Evolutionary conservation across 768 basidiomycete species (phyloP), one percentile per base, ranked within the genome.

Genomic region (Dioszegia crocea): DNA sequence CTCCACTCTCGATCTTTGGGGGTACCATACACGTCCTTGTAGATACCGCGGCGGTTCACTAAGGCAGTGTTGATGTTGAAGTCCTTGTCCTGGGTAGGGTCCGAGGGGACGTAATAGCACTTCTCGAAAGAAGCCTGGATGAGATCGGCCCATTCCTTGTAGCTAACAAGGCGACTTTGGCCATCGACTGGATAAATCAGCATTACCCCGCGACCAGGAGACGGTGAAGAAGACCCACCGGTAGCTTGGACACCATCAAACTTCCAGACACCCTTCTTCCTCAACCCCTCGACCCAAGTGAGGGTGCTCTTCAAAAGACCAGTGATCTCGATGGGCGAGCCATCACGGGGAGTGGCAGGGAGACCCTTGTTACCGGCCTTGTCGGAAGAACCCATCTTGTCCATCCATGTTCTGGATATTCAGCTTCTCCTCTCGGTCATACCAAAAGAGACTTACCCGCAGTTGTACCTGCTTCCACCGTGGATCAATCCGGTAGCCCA

Each of bases 11-110:
- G 83, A 10, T 86, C 88, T 47, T 81, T 71, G 0, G 89, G 89
- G 11, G 96, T 92, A 39, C 93, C 91, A 65, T 88, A 88, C 6
- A 98, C 91, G 74, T 99, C 96, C 81, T 99, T 99, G 82, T 98
- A 99, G 72, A 97, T 94, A 4, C 94, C 96, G 57, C 96, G 83
- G 14, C 91, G 86, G 73, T 91, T 88, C 60, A 96, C 81, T 33
- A 97, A 77, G 23, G 66, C 81, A 2, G 88, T 66, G 68, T 89
- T 80, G 66, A 96, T 76, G 55, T 82, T 81, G 79, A 91, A 91
- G 16, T 84, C 79, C 3, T 67, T 62, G 71, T 99, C 94, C 24
- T 88, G 83, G 11, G 79, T 70, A 1, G 86, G 82, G 73, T 93
- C 91, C 88, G 71, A 52, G 6, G 96, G 96, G 50, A 99, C 84